These are phyloP conservation scores for Rhodomyrtus tomentosa DNA, from an alignment of 345 rosid genomes.

Conservation along the genomic window DNA sequence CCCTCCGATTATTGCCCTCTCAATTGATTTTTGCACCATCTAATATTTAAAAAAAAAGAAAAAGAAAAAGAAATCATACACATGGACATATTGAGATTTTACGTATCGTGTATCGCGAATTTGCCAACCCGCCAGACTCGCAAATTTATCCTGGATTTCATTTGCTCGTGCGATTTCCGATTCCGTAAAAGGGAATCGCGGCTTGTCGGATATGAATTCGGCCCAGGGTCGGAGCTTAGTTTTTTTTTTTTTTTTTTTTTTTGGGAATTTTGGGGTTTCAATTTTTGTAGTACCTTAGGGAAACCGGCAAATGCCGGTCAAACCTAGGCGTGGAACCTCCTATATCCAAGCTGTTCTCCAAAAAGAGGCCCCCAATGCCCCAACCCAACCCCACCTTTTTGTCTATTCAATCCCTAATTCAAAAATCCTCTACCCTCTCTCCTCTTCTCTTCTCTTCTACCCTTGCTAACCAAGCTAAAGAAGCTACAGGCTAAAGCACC, in stretches of 20 bases:
- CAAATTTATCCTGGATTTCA: too few species aligned
- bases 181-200: rapidly evolving
- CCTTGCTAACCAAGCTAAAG: background rate
- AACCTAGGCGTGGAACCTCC: slow-evolving; percentile 40
- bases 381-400: slow-evolving; percentile 8
- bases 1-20: background rate
- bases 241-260: background rate
- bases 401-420: slow-evolving; percentile 23
- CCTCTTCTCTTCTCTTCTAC: background rate
- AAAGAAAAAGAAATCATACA: background rate
- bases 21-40: background rate
- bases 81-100: background rate
- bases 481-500: background rate
- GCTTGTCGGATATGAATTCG: background rate
- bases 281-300: background rate
- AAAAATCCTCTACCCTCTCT: slow-evolving; percentile 1
- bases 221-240: too few species aligned
- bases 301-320: slow-evolving; percentile 31
- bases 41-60: background rate
- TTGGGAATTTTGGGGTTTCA: background rate
- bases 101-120: background rate
- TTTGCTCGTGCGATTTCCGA: background rate
- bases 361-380: slow-evolving; percentile 13
- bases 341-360: slow-evolving; percentile 61
- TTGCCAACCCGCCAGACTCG: background rate